Evolutionary conservation across 2,329 filamentous ascomycete species (phyloP), one percentile per base, ranked within the genome.

Genomic region (Atkinsonella texensis): DNA sequence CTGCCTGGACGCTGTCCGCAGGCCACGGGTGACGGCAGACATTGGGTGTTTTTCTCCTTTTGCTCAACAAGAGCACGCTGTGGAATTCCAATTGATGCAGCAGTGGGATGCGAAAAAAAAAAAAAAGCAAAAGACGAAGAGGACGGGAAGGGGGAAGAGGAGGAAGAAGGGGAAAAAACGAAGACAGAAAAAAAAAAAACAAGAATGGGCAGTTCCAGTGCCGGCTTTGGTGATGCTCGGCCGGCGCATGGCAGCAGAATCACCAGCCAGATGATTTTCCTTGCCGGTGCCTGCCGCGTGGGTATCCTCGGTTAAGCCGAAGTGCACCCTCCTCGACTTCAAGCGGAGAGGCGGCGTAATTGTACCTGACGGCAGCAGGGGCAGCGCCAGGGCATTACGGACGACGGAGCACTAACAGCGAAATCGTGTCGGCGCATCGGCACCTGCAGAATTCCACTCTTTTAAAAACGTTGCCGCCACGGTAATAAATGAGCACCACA

Each of bases 1-100:
- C 60, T 75, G 74, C 70, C 70, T 76, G 59, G 76, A 74, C 56
- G 73, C 76, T 59, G 75, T 71, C 61, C 75, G 73, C 59, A 80
- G 66, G 65, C 72, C 73, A 61, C 76, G 74, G 62, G 71, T 72
- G 67, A 75, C 71, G 64, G 73, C 72, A 66, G 76, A 79, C 76
- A 79, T 79, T 63, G 58, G 63, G 45, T 45, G 32, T 48, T 18
- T 40, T 32, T 15, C 15, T 41, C 46, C 40, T 28, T 23, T n/a
- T 23, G 48, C 20, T 33, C 33, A 20, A 12, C 17, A 42, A 40
- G n/a, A 11, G 10, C 2, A 17, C 40, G 15, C 7, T 39, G 4
- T n/a, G 35, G 9, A 23, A 23, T 23, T 47, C 31, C 48, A 48
- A 53, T 53, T 49, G 53, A 46, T 23, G 48, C 20, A 39, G 43